These are phyloP conservation scores for Xylariaceae sp. DNA, from an alignment of 2,329 filamentous ascomycete genomes.

Conservation along the genomic window DNA sequence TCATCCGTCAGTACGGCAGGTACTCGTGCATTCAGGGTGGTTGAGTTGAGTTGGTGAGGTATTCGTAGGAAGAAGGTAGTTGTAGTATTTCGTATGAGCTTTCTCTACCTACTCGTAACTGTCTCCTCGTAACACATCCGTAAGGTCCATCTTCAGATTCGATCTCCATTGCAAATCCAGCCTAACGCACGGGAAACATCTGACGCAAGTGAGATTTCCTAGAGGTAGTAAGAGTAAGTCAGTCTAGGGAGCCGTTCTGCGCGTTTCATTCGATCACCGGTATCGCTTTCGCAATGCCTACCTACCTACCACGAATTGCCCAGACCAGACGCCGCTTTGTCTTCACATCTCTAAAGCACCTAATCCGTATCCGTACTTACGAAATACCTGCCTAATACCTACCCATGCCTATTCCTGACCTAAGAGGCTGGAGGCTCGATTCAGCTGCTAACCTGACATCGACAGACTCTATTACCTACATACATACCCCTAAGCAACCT, in stretches of 20 bases:
- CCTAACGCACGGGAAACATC: neutral
- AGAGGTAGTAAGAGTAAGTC: neutral
- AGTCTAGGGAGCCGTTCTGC: neutral
- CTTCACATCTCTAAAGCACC: conserved; percentile 1
- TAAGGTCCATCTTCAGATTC: neutral
- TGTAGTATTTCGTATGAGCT: too few relatives aligned
- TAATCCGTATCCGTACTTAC: neutral
- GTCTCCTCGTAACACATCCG: neutral
- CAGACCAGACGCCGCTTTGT: neutral
- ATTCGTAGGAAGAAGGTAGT: too few relatives aligned
- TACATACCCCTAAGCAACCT: neutral
- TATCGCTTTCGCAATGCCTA: neutral
- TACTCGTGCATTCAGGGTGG: too few relatives aligned
- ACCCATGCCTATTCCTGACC: conserved; percentile 1
- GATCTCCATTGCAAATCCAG: neutral
- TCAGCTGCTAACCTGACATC: conserved; percentile 6
- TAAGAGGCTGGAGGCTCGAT: conserved; percentile 4
- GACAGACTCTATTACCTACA: conserved; percentile 1
- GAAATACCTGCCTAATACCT: too few relatives aligned
- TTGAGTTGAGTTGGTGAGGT: too few relatives aligned
- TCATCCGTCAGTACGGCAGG: too few relatives aligned
- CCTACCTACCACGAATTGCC: neutral
- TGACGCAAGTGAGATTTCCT: neutral
- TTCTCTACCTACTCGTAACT: neutral
- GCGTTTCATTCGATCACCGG: neutral